phyloP scores from a whole-genome alignment of 176 grass and related monocot species.

The Miscanthus lutarioriparius region DNA sequence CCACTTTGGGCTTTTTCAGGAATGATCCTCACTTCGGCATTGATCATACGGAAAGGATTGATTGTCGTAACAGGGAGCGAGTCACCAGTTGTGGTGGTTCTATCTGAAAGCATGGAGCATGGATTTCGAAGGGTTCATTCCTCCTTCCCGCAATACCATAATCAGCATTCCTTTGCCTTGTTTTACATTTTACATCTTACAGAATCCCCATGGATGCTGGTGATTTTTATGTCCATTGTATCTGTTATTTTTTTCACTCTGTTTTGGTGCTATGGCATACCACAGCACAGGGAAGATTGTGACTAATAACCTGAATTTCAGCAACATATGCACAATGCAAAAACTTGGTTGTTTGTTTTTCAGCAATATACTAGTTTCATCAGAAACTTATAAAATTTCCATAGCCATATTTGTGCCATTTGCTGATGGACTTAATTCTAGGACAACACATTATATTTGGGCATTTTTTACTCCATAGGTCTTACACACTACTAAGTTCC shows the following conservation, averaged over 20 bases:
- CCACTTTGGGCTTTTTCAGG: constrained; percentile 25
- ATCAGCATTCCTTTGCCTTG: not conserved
- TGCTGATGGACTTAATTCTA: not conserved
- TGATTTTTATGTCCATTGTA: not conserved
- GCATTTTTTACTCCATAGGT: not conserved
- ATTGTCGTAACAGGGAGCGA: constrained; percentile 54
- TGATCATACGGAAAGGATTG: constrained; percentile 77
- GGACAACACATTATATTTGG: not conserved
- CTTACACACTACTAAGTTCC: not conserved
- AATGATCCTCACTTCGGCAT: constrained; percentile 59
- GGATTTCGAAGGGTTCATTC: constrained; percentile 62
- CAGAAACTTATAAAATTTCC: not conserved
- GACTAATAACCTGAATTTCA: not conserved
- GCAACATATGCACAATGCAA: not conserved
- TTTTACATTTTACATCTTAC: not conserved
- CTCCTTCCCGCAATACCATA: not conserved
- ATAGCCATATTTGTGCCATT: not conserved
- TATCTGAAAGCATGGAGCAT: constrained; percentile 73
- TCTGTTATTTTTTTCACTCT: not conserved
- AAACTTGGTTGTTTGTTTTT: not conserved
- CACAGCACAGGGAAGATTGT: not conserved
- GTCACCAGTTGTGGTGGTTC: constrained; percentile 60
- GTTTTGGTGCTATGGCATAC: not conserved
- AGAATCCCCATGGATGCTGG: not conserved
- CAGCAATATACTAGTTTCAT: not conserved